phyloP scores from a whole-genome alignment of 805 yeast species.

The Novakomyces olei region DNA sequence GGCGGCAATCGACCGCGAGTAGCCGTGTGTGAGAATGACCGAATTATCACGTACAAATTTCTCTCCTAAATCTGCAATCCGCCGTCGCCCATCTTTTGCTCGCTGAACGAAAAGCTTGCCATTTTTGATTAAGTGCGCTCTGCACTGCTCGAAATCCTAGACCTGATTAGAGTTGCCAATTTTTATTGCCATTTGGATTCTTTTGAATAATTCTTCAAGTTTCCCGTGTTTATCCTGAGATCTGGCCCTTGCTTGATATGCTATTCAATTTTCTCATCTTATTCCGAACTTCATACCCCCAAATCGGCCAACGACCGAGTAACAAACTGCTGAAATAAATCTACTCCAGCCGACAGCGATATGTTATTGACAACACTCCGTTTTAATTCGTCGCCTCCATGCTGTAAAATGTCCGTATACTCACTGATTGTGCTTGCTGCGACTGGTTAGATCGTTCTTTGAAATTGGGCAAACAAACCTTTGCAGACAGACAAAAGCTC shows the following conservation, averaged over 20 bases:
- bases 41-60: constrained; percentile 89
- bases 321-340: constrained; percentile 81
- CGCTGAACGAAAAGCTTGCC: constrained; percentile 80
- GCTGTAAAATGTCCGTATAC: constrained; percentile 55
- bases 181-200: not conserved
- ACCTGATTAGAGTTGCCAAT: not conserved
- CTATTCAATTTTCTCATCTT: not conserved
- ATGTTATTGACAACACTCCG: constrained; percentile 71
- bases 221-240: no score
- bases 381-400: constrained; percentile 55
- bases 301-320: constrained; percentile 62
- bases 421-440: constrained; percentile 73
- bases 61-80: constrained; percentile 68
- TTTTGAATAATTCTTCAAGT: no score
- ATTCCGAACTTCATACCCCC: constrained; percentile 17
- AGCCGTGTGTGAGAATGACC: constrained; percentile 70
- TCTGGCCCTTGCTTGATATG: no score
- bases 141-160: constrained; percentile 84
- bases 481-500: constrained; percentile 25
- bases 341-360: constrained; percentile 92
- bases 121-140: constrained; percentile 69
- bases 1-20: constrained; percentile 70
- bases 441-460: no score
- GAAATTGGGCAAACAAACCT: constrained; percentile 1
- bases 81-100: constrained; percentile 72